These are phyloP conservation scores for Magnolia changhungtana DNA, from an alignment of 164 flowering plant species.

Conservation along the genomic window DNA sequence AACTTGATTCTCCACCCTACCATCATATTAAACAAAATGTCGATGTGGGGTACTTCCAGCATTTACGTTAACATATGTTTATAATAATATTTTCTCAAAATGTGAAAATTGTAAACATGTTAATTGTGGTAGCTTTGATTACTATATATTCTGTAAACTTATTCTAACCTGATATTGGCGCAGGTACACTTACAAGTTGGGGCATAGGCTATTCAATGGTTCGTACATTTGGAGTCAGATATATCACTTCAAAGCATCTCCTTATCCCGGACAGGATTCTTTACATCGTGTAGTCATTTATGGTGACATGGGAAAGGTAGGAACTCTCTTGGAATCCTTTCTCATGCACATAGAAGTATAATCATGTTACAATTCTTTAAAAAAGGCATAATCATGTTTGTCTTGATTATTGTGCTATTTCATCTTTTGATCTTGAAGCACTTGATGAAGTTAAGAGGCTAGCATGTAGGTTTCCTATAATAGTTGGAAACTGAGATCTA, in stretches of 20 bases:
- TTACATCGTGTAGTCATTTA: conserved; percentile 42
- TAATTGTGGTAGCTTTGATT: neutral
- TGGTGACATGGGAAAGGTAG: conserved; percentile 62
- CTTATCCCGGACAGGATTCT: conserved; percentile 51
- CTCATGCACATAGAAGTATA: neutral
- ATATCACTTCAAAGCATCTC: conserved; percentile 39
- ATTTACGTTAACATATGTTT: no score
- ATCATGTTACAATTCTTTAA: no score
- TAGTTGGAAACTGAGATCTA: no score
- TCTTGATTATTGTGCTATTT: no score
- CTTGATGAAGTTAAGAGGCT: neutral
- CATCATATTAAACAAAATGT: neutral
- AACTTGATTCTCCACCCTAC: neutral
- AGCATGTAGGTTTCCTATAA: no score
- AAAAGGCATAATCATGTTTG: no score
- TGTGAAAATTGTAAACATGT: neutral
- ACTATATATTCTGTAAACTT: neutral
- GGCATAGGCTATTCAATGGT: conserved; percentile 35
- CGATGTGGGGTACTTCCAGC: neutral
- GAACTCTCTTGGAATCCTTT: conserved; percentile 6
- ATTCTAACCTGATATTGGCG: conserved; percentile 2
- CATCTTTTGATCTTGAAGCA: neutral
- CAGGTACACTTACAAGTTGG: conserved; percentile 48
- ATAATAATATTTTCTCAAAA: no score
- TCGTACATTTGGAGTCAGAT: conserved; percentile 35